These are phyloP conservation scores for Myotisia sp. DNA, from an alignment of 2,329 filamentous ascomycete genomes.

Conservation along the genomic window DNA sequence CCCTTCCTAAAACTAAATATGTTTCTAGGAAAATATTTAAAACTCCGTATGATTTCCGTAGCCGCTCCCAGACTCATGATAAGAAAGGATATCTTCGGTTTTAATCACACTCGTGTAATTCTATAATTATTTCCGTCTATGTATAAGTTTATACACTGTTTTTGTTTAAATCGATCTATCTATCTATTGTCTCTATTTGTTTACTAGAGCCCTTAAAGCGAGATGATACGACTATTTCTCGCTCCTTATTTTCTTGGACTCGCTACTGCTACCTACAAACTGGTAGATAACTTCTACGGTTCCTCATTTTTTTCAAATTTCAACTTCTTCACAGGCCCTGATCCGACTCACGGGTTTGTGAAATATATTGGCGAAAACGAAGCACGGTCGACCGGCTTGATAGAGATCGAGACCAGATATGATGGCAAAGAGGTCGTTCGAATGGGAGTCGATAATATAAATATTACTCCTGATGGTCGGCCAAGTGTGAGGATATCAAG, in stretches of 20 bases:
- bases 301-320: slow-evolving; percentile 37
- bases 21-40: too few relatives aligned
- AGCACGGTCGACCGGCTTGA: slow-evolving; percentile 25
- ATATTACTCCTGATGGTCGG: slow-evolving; percentile 26
- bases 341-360: slow-evolving; percentile 39
- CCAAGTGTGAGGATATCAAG: slow-evolving; percentile 33
- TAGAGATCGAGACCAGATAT: slow-evolving; percentile 19
- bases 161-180: too few relatives aligned
- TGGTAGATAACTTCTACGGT: slow-evolving; percentile 32
- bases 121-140: too few relatives aligned
- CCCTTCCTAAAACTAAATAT: too few relatives aligned
- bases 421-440: slow-evolving; percentile 23
- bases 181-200: too few relatives aligned
- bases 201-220: too few relatives aligned
- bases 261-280: slow-evolving; percentile 9
- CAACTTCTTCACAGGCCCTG: slow-evolving; percentile 34
- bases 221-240: not conserved
- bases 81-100: too few relatives aligned
- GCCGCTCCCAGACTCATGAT: too few relatives aligned
- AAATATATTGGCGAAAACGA: slow-evolving; percentile 31
- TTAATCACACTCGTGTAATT: too few relatives aligned
- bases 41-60: too few relatives aligned
- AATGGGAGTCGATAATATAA: slow-evolving; percentile 33
- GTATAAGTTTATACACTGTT: too few relatives aligned
- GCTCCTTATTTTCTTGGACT: not conserved